These are phyloP conservation scores for Grigorovia jiainica DNA, from an alignment of 805 yeast species.

Conservation along the genomic window DNA sequence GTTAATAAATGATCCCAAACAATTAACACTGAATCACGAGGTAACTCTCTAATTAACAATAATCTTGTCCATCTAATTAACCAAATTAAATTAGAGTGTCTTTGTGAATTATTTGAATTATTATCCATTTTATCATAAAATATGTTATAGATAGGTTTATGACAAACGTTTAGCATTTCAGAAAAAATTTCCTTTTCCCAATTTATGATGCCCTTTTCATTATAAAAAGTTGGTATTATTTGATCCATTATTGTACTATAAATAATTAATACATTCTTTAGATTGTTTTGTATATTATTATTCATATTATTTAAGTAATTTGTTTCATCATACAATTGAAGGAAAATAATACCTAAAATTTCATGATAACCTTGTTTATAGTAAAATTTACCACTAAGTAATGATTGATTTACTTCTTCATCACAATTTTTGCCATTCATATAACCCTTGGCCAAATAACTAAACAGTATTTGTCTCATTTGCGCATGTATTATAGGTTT, in stretches of 20 bases:
- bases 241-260: conserved; percentile 22
- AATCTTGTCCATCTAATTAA: conserved; percentile 28
- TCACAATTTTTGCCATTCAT: neutral
- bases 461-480: conserved; percentile 21
- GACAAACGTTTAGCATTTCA: conserved; percentile 14
- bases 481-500: conserved; percentile 12
- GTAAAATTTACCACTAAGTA: conserved; percentile 1
- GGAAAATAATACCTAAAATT: conserved; percentile 20
- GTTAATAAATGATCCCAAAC: conserved; percentile 28
- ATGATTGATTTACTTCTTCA: neutral
- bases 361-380: conserved; percentile 29
- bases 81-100: conserved; percentile 20
- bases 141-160: conserved; percentile 11
- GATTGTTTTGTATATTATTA: neutral
- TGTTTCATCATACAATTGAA: conserved; percentile 14
- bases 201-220: conserved; percentile 15
- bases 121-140: conserved; percentile 5
- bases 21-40: conserved; percentile 13
- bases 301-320: conserved; percentile 1
- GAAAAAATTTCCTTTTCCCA: conserved; percentile 19
- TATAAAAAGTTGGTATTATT: conserved; percentile 18
- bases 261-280: conserved; percentile 13
- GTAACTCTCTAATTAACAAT: conserved; percentile 24
- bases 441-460: conserved; percentile 8
- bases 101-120: conserved; percentile 3